Conservation (phyloP, 140 eudicot species). For the Bidens hawaiensis region DNA sequence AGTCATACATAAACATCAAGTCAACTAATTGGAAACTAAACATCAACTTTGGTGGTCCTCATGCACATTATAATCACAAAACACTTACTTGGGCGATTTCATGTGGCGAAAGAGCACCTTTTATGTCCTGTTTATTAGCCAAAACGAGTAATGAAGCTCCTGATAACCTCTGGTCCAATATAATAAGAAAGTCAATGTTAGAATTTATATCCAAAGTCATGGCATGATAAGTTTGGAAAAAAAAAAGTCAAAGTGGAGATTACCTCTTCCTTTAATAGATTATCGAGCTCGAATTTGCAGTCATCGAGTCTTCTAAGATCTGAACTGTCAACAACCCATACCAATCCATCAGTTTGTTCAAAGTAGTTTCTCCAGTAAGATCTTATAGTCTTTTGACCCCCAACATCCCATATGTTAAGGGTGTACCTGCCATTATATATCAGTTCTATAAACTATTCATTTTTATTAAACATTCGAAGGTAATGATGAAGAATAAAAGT, state of each 20-base stretch:
- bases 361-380: no score
- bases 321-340: no score
- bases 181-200: neutral
- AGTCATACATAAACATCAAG: neutral
- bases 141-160: constrained; percentile 83
- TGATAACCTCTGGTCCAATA: constrained; percentile 69
- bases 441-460: neutral
- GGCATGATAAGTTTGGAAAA: neutral
- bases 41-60: no score
- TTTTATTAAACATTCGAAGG: neutral
- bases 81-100: constrained; percentile 91
- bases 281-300: no score
- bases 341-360: no score
- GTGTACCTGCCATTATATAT: constrained; percentile 55
- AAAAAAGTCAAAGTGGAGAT: neutral
- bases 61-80: no score
- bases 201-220: neutral
- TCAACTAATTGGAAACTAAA: neutral
- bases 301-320: no score
- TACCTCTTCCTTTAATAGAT: constrained; percentile 97
- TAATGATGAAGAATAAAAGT: no score
- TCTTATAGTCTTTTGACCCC: no score
- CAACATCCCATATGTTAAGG: no score
- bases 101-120: constrained; percentile 83
- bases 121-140: constrained; percentile 96